Conservation (phyloP, 768 basidiomycete species). For the Macrolepiota fuliginosa region DNA sequence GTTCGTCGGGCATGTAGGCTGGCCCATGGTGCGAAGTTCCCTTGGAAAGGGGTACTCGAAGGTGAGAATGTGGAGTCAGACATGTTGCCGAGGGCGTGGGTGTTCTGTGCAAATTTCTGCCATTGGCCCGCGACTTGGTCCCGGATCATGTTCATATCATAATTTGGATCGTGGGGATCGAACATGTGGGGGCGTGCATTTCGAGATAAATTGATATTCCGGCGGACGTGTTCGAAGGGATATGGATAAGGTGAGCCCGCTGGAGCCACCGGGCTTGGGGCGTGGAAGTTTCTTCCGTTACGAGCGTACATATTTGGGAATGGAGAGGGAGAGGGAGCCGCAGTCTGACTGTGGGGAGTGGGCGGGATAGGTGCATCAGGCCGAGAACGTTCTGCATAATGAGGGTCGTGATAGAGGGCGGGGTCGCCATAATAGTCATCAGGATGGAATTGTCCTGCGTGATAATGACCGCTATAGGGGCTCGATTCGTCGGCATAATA, state of each 20-base stretch:
- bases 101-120: constrained; percentile 77
- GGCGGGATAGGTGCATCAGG: constrained; percentile 79
- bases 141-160: constrained; percentile 48
- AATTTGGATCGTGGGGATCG: constrained; percentile 27
- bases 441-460: constrained; percentile 18
- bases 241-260: constrained; percentile 79
- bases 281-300: constrained; percentile 33
- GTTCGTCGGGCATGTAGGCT: constrained; percentile 56
- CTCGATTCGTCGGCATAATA: constrained; percentile 12
- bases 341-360: constrained; percentile 73
- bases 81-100: constrained; percentile 49
- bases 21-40: constrained; percentile 71
- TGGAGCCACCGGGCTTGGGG: constrained; percentile 52
- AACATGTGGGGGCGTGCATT: constrained; percentile 27
- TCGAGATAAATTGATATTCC: constrained; percentile 37
- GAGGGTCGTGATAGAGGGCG: constrained; percentile 17
- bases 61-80: constrained; percentile 79
- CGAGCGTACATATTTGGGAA: constrained; percentile 39
- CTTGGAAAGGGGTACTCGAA: constrained; percentile 70
- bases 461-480: constrained; percentile 4
- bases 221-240: constrained; percentile 71
- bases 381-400: constrained; percentile 32
- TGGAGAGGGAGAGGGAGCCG: constrained; percentile 73
- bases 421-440: constrained; percentile 52
- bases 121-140: constrained; percentile 74